Evolutionary conservation across 352 stramenopile genomes (phyloP).

Genomic region (Globisporangium cylindrosporum): DNA sequence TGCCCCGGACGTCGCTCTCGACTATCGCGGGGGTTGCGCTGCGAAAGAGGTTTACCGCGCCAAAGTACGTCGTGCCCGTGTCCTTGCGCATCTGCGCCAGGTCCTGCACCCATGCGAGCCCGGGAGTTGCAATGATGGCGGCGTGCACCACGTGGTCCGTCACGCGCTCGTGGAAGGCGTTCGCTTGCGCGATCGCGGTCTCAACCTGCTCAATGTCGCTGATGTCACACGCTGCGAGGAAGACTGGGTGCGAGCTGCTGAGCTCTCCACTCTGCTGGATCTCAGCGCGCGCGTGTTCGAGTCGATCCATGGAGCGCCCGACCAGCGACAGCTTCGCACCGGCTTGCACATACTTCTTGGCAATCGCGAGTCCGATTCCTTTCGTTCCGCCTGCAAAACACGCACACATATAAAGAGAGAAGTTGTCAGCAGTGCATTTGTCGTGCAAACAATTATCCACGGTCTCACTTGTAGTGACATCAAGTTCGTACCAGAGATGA

Average conservation of each 20-base stretch:
- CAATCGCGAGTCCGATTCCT: slow-evolving; percentile 52
- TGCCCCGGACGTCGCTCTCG: slow-evolving; percentile 31
- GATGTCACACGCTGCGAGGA: slow-evolving; percentile 41
- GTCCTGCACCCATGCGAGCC: slow-evolving; percentile 58
- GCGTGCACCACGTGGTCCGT: slow-evolving; percentile 66
- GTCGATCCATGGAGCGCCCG: slow-evolving; percentile 3
- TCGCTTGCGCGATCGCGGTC: slow-evolving; percentile 43
- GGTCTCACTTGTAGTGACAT: background rate
- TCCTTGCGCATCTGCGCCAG: slow-evolving; percentile 32
- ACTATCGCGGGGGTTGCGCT: slow-evolving; percentile 58
- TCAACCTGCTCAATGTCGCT: slow-evolving; percentile 34
- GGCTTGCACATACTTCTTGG: slow-evolving; percentile 50
- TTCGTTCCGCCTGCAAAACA: slow-evolving; percentile 5
- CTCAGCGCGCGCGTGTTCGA: slow-evolving; percentile 11
- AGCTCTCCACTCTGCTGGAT: slow-evolving; percentile 5
- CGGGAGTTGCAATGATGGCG: slow-evolving; percentile 27
- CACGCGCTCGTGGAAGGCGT: slow-evolving; percentile 47
- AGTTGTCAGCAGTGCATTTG: background rate
- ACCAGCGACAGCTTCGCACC: slow-evolving; percentile 37
- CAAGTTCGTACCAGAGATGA: slow-evolving; percentile 40
- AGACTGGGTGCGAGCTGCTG: slow-evolving; percentile 20
- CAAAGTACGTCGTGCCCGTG: slow-evolving; percentile 67
- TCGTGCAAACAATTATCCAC: background rate
- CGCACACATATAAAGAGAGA: background rate
- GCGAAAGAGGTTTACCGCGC: slow-evolving; percentile 56